A percentile compares a stretch with the other conserved stretches of the same genome.
Conservation (phyloP, 1,139 yeast genomes). For the Yamadazyma triangularis region DNA sequence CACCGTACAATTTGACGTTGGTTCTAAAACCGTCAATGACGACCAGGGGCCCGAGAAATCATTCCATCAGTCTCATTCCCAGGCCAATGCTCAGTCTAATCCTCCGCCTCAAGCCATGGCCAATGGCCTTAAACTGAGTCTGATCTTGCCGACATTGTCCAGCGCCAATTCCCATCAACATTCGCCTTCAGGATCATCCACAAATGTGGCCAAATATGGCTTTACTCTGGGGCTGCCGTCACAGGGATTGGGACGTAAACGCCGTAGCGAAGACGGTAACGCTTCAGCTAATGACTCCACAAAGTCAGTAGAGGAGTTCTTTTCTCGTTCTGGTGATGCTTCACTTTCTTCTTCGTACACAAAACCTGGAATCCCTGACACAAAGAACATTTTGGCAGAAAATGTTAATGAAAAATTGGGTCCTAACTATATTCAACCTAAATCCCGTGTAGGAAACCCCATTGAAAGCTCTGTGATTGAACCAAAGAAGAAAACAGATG, state of each 20-base stretch:
- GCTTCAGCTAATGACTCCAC: conserved; percentile 5
- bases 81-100: neutral
- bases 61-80: neutral
- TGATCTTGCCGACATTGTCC: conserved; percentile 20
- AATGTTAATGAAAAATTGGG: conserved; percentile 10
- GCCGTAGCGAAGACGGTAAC: too few species aligned
- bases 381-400: conserved; percentile 12
- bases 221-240: too few species aligned
- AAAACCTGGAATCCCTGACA: too few species aligned
- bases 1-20: conserved; percentile 66
- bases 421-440: conserved; percentile 47
- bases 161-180: conserved; percentile 14
- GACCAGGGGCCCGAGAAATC: neutral
- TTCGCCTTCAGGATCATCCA: conserved; percentile 17
- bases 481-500: conserved; percentile 25
- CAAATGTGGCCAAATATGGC: too few species aligned
- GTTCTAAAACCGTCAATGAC: conserved; percentile 13
- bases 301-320: conserved; percentile 24
- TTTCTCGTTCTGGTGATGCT: conserved; percentile 5
- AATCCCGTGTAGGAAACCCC: conserved; percentile 26
- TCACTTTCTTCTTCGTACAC: conserved; percentile 25
- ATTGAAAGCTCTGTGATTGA: conserved; percentile 38
- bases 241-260: too few species aligned
- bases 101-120: too few species aligned
- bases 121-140: conserved; percentile 9